Percentiles rank a stretch among this genome's conserved stretches.
phyloP scores from a whole-genome alignment of 352 stramenopile genomes.

The Pythium dissimile region DNA sequence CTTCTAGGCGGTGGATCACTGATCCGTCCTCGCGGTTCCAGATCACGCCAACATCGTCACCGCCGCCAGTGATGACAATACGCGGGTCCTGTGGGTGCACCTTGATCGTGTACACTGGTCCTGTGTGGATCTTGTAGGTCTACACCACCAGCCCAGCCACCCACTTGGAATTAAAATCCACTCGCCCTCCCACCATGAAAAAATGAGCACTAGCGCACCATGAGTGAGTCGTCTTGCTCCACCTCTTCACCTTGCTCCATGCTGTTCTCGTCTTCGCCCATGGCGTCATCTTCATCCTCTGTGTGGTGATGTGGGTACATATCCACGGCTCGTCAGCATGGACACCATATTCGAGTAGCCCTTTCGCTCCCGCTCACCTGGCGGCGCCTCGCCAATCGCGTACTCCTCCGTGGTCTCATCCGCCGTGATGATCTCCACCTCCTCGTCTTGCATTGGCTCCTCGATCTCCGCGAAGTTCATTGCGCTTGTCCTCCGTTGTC shows the following conservation, averaged over 20 bases:
- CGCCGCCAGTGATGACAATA: conserved; percentile 80
- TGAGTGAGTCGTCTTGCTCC: conserved; percentile 22
- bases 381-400: conserved; percentile 71
- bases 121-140: conserved; percentile 76
- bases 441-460: conserved; percentile 45
- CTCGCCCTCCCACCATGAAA: neutral
- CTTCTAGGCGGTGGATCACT: conserved; percentile 71
- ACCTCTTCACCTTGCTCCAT: conserved; percentile 1
- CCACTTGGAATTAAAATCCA: neutral
- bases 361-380: conserved; percentile 30
- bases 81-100: conserved; percentile 78
- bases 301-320: conserved; percentile 8
- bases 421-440: conserved; percentile 81
- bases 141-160: conserved; percentile 17
- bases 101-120: conserved; percentile 78
- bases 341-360: neutral
- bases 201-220: conserved; percentile 12
- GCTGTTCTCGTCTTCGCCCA: conserved; percentile 33
- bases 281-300: conserved; percentile 78
- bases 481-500: neutral
- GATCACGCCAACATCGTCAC: conserved; percentile 81
- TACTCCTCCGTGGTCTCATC: conserved; percentile 83
- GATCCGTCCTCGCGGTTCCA: conserved; percentile 83
- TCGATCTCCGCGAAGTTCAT: conserved; percentile 39
- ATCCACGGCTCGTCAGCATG: neutral